Conservation (phyloP, 495 filamentous ascomycete species). For the Aspergillus taichungensis region DNA sequence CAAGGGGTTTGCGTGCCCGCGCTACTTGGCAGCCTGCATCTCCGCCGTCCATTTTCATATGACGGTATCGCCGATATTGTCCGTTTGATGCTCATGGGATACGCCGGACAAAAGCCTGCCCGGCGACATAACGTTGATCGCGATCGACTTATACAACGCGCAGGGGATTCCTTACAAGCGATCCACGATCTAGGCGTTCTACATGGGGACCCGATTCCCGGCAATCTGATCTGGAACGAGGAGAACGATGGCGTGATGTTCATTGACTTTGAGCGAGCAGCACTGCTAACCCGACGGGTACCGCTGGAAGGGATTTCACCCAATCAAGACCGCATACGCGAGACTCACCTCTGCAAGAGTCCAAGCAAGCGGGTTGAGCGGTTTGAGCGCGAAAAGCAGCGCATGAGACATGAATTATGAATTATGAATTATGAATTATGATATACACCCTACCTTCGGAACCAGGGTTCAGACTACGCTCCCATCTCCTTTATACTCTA, state of each 20-base stretch:
- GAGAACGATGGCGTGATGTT: slow-evolving; percentile 15
- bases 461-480: too few species aligned
- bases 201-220: slow-evolving; percentile 10
- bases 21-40: slow-evolving; percentile 23
- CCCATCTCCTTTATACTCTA: too few species aligned
- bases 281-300: slow-evolving; percentile 4
- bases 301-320: too few species aligned
- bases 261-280: slow-evolving; percentile 17
- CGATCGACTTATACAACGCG: slow-evolving; percentile 4
- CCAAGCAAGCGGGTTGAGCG: too few species aligned
- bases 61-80: slow-evolving; percentile 23
- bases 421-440: too few species aligned
- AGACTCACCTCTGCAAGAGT: too few species aligned
- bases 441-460: too few species aligned
- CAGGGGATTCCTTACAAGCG: slow-evolving; percentile 9
- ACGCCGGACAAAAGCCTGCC: slow-evolving; percentile 14
- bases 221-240: slow-evolving; percentile 15
- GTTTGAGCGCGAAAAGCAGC: too few species aligned
- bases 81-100: slow-evolving; percentile 27
- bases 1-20: slow-evolving; percentile 28
- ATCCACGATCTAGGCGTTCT: slow-evolving; percentile 12
- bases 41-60: slow-evolving; percentile 24
- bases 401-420: too few species aligned
- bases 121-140: slow-evolving; percentile 1
- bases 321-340: too few species aligned